Conservation (phyloP, 805 yeast species). For the Brettanomyces anomalus region DNA sequence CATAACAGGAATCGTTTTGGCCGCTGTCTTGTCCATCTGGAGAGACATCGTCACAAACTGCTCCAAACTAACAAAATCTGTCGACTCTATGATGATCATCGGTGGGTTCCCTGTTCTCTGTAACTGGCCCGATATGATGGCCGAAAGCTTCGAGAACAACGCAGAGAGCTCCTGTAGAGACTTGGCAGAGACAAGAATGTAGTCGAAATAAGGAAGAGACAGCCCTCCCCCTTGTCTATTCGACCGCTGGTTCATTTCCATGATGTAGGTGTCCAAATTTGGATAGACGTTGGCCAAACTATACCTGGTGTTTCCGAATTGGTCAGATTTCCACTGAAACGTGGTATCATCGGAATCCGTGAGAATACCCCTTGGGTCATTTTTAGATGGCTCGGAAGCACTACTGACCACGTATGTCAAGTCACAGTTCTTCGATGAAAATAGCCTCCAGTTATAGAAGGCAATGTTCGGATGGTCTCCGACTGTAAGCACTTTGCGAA, state of each 20-base stretch:
- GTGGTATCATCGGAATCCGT: constrained; percentile 1
- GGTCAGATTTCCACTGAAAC: constrained; percentile 24
- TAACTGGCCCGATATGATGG: constrained; percentile 25
- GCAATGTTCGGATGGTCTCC: constrained; percentile 52
- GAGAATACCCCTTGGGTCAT: not conserved
- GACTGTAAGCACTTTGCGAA: constrained; percentile 26
- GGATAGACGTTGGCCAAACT: constrained; percentile 12
- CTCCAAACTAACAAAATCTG: constrained; percentile 66
- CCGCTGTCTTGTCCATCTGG: constrained; percentile 17
- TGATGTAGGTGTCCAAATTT: constrained; percentile 20
- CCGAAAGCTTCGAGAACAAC: constrained; percentile 28
- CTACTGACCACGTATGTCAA: constrained; percentile 32
- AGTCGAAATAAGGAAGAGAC: constrained; percentile 23
- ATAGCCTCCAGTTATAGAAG: constrained; percentile 52
- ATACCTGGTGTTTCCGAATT: constrained; percentile 26
- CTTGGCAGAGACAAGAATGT: constrained; percentile 36
- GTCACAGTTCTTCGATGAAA: constrained; percentile 33
- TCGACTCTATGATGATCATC: constrained; percentile 54
- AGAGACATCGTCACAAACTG: constrained; percentile 43
- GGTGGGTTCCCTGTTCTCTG: constrained; percentile 24
- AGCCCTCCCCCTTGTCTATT: not conserved
- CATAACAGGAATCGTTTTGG: constrained; percentile 29
- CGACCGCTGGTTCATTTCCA: not conserved
- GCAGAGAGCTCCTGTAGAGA: constrained; percentile 45
- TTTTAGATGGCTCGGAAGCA: constrained; percentile 1